Conservation (phyloP, 2,329 filamentous ascomycete genomes). For the Hymenoscyphus fructigenus region DNA sequence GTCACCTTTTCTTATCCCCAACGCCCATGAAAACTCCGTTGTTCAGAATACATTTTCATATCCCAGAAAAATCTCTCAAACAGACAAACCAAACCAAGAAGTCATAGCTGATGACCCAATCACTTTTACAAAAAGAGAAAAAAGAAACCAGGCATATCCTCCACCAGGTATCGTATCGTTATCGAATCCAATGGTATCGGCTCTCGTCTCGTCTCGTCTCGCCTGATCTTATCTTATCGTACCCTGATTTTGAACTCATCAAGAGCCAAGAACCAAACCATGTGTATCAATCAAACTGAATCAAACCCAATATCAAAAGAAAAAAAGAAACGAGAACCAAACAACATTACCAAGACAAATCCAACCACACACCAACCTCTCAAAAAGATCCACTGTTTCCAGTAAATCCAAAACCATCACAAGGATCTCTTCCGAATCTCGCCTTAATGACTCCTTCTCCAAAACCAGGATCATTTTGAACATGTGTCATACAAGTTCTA, state of each 20-base stretch:
- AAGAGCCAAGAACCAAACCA: neutral
- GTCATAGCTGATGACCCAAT: no score
- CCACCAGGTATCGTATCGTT: neutral
- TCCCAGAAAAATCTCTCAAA: neutral
- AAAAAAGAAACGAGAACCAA: neutral
- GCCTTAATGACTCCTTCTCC: neutral
- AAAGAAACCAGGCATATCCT: neutral
- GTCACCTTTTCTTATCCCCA: neutral
- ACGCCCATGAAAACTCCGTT: neutral
- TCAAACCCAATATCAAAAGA: neutral
- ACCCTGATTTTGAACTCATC: neutral
- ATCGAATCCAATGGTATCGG: neutral
- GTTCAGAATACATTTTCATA: neutral
- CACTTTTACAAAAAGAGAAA: neutral
- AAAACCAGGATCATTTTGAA: neutral
- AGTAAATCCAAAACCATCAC: neutral
- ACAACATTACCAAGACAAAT: neutral
- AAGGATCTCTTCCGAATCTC: constrained; percentile 3
- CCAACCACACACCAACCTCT: neutral
- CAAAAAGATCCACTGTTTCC: neutral
- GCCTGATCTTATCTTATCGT: neutral
- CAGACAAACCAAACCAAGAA: neutral
- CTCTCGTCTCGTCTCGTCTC: neutral
- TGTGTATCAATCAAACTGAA: neutral
- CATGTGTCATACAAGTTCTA: neutral